Base-by-base conservation (phyloP, 2,329 filamentous ascomycete genomes). In the Xylaria sp. region DNA sequence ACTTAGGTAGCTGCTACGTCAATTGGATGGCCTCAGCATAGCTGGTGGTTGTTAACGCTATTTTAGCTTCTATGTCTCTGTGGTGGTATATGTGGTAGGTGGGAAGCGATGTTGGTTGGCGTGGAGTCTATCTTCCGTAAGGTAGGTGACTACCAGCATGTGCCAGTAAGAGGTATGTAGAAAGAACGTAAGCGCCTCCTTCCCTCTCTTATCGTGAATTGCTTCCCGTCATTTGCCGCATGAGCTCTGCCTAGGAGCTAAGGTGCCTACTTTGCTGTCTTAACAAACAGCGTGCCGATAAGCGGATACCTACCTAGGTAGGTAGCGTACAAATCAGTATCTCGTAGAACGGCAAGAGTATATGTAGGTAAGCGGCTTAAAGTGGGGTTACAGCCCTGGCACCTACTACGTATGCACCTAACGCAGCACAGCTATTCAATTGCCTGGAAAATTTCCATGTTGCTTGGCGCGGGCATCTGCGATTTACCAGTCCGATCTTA, bases 161-260 rank as follows among this genome's bases (percentile, higher is more conserved):
- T 28, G 28, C 28, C 28, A 4, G 28, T 28, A 28, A 23, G 18
- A 10, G 20, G 46, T 20, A 48, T 20, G n/a, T 20, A 23, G 36
- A n/a, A 18, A 13, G 33, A 46, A 28, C 39, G 31, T 52, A n/a
- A 46, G 25, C 46, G 28, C 36, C 12, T 31, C 46, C 55, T 36
- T 36, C 33, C 6, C 33, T 59, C n/a, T 28, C 66, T 67, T 68
- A 65, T 68, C 66, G 25, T 58, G 66, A 65, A 68, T 65, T 69
- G 67, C 54, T 67, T 60, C 31, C 25, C 25, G 58, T 28, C 46
- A 67, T 66, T 69, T 31, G 67, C 49, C 41, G 41, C 49, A 25
- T 25, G 20, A 15, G 39, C 28, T 28, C 28, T 28, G 28, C 28
- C 28, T 28, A 28, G 28, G 28, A 28, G 28, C 28, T 28, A 28